Evolutionary conservation across 164 flowering plant genomes (phyloP).

Genomic region (Protea cynaroides): DNA sequence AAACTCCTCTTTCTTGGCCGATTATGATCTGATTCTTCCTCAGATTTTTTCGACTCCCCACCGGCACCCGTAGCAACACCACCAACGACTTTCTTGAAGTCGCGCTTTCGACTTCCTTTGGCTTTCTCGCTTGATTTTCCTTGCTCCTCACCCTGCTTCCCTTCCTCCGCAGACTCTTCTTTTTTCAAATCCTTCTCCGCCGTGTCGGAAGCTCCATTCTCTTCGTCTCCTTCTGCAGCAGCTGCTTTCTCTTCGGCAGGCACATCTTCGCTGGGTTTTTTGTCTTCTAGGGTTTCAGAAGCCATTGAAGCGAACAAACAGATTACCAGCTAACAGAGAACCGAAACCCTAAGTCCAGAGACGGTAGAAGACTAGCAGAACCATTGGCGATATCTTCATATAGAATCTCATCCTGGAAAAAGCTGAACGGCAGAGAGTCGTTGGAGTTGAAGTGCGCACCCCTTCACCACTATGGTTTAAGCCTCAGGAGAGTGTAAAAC

Average conservation of each 20-base stretch:
- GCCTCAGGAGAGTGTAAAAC: neutral
- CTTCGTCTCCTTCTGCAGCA: constrained; percentile 3
- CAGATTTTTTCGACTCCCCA: constrained; percentile 2
- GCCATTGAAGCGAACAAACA: constrained; percentile 13
- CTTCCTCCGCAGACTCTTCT: constrained; percentile 16
- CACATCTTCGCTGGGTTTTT: constrained; percentile 14
- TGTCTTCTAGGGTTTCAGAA: constrained; percentile 29
- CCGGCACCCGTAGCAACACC: too few species aligned
- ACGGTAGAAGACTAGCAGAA: neutral
- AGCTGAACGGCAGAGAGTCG: too few species aligned
- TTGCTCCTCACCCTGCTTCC: constrained; percentile 12
- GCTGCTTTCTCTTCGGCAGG: constrained; percentile 7
- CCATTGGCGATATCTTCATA: neutral
- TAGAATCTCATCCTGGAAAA: neutral
- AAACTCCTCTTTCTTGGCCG: constrained; percentile 1
- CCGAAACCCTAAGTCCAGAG: neutral
- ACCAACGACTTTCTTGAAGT: neutral
- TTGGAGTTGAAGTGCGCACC: neutral
- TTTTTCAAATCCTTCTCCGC: constrained; percentile 10
- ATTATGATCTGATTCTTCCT: constrained; percentile 5
- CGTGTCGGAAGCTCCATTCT: constrained; percentile 12
- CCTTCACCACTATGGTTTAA: neutral
- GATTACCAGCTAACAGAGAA: too few species aligned
- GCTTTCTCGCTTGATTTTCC: constrained; percentile 6
- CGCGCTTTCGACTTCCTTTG: constrained; percentile 4